phyloP scores from a whole-genome alignment of 2,329 filamentous ascomycete genomes.

The Xylariaceae sp. region DNA sequence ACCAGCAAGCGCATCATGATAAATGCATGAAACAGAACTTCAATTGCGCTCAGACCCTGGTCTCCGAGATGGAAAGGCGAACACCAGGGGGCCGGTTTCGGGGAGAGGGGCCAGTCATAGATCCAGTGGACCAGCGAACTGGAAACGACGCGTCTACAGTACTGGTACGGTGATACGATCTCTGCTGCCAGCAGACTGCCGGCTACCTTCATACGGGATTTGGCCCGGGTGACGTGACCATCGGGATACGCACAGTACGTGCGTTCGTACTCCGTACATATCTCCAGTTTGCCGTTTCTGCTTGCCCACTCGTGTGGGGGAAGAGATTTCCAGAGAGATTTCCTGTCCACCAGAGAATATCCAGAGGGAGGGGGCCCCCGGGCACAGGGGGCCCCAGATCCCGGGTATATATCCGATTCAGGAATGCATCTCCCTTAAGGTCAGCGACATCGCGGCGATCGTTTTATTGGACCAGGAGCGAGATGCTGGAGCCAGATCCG shows the following conservation, averaged over 20 bases:
- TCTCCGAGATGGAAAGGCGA: neutral
- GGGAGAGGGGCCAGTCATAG: neutral
- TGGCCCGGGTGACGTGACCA: no score
- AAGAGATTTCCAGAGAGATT: constrained; percentile 1
- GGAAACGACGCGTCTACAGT: no score
- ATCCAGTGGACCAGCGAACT: neutral
- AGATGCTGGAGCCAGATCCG: constrained; percentile 14
- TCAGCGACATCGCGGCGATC: constrained; percentile 8
- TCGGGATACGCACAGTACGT: no score
- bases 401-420: constrained; percentile 16
- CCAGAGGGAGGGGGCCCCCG: no score
- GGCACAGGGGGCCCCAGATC: constrained; percentile 9
- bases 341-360: neutral
- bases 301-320: neutral
- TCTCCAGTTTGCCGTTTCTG: neutral
- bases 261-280: no score
- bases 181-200: neutral
- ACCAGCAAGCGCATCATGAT: neutral
- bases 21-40: neutral
- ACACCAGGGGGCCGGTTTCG: neutral
- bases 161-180: no score
- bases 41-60: neutral
- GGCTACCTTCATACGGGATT: neutral
- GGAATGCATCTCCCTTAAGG: constrained; percentile 7
- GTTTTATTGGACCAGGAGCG: constrained; percentile 10